Conservation (phyloP, 768 basidiomycete species). For the Tephrocybe sp. region DNA sequence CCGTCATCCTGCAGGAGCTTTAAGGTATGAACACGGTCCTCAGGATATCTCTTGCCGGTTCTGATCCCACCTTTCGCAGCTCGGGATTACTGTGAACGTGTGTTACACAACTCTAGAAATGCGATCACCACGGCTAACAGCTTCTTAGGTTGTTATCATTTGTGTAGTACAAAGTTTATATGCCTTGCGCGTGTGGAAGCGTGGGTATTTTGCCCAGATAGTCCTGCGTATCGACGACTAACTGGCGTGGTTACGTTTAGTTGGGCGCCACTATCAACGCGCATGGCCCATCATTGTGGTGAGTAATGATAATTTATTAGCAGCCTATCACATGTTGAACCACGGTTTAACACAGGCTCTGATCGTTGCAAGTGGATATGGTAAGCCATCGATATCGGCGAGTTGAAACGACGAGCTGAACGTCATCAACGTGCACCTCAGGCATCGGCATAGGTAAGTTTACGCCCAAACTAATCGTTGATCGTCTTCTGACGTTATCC, state of each 20-base stretch:
- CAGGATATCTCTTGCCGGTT: background rate
- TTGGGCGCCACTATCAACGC: slow-evolving; percentile 18
- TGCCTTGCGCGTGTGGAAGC: slow-evolving; percentile 28
- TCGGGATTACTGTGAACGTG: slow-evolving; percentile 26
- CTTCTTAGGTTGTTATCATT: slow-evolving; percentile 24
- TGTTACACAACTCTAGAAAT: background rate
- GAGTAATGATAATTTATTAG: no score
- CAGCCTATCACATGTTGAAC: background rate
- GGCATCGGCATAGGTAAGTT: slow-evolving; percentile 20
- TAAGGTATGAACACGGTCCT: slow-evolving; percentile 16
- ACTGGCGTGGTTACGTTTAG: no score
- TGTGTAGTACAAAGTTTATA: slow-evolving; percentile 29
- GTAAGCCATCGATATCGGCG: slow-evolving; percentile 7
- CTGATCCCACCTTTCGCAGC: slow-evolving; percentile 8
- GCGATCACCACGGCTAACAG: background rate
- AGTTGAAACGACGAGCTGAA: background rate
- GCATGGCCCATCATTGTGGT: slow-evolving; percentile 21
- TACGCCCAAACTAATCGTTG: background rate
- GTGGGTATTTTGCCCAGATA: slow-evolving; percentile 18
- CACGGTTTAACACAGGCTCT: slow-evolving; percentile 7
- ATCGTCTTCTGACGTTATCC: no score
- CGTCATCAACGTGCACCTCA: background rate
- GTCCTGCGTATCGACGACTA: no score
- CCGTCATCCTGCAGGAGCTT: slow-evolving; percentile 17
- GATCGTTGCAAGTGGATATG: slow-evolving; percentile 10